Base-by-base conservation (phyloP, 78 protist species). In the Planoprotostelium fungivorum region DNA sequence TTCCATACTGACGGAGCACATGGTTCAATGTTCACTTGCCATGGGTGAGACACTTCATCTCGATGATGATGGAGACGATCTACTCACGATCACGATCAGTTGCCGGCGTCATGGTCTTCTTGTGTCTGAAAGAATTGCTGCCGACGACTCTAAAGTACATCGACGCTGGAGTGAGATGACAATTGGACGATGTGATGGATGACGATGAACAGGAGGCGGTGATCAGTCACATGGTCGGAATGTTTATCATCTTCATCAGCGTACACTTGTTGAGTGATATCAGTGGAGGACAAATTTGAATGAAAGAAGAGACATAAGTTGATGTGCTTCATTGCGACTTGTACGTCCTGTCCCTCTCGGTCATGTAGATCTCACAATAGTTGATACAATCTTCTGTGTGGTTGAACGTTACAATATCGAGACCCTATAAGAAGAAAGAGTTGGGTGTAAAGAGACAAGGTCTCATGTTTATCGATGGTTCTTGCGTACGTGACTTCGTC, bases 101-200 rank as follows among this genome's bases (percentile, higher is more conserved):
- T 10, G 96, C 93, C 35, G 96, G 96, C 89, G 90, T 94, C 84
- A 94, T 94, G 96, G 88, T 94, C 23, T 90, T 84, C 83, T 86
- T 94, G 90, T 90, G 85, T 9, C 37, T 91, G 84, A 39, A 89
- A 35, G 96, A 91, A 63, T 36, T 94, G 35, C 23, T 94, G 29
- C 96, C 94, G 37, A 93, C 91, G 28, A 85, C 93, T 29, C 87
- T 93, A 0, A 88, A 93, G 88, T 90, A 93, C 83, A 86, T 93
- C 84, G 34, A 51, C 35, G 89, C 83, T 29, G 86, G 88, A 87
- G 93, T 90, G 37, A 35, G 90, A 38, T 36, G 31, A 31, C 1
- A 5, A 5, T n/a, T n/a, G n/a, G n/a, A 1, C 1, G n/a, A 84
- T 85, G 1, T 89, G 0, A 31, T 83, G 37, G 0, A 0, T 28